Evolutionary conservation across 2,329 filamentous ascomycete genomes (phyloP), one percentile per base, ranked within the genome.

Genomic region (Blumeria hordei): DNA sequence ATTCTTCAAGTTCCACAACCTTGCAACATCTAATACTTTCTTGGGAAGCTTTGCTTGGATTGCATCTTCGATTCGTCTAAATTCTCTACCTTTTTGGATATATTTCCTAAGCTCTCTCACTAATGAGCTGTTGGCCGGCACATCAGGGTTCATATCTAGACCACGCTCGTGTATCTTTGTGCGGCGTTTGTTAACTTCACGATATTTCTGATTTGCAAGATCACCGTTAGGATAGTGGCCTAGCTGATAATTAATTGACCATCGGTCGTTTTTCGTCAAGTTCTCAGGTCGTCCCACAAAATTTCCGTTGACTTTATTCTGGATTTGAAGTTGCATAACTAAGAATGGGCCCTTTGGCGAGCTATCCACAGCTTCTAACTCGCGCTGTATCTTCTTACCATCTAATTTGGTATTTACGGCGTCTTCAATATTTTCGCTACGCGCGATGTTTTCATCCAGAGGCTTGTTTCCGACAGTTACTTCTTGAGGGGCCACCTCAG

Each of bases 231-330:
- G 54, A 1, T 88, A 70, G 59, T 88, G 83, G 49, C 75, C 73
- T 51, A 95, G 69, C 37, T 80, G 74, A 67, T 94, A 95, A 61
- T 92, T 78, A n/a, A 95, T 70, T 0, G 69, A 66, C 88, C 88
- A 95, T 7, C 69, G 63, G 59, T 78, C 73, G 0, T 62, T 18
- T 12, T 62, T 35, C 0, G 54, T 66, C 49, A 81, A 64, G 0
- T 71, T 60, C 1, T 67, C 59, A 0, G 87, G 84, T 3, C 87
- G 79, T 0, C 69, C 64, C 0, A 86, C 76, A 55, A 75, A 74
- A 11, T 69, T 55, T 16, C 76, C 80, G 62, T 92, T 82, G 55
- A 94, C 75, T 59, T 75, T 77, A 70, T 85, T 92, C 59, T 77
- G 77, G 53, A 86, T 70, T 0, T 78, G 81, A 55, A 95, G 70